Evolutionary conservation across 306 rosid species (phyloP).

Genomic region (Medicago ruthenica): DNA sequence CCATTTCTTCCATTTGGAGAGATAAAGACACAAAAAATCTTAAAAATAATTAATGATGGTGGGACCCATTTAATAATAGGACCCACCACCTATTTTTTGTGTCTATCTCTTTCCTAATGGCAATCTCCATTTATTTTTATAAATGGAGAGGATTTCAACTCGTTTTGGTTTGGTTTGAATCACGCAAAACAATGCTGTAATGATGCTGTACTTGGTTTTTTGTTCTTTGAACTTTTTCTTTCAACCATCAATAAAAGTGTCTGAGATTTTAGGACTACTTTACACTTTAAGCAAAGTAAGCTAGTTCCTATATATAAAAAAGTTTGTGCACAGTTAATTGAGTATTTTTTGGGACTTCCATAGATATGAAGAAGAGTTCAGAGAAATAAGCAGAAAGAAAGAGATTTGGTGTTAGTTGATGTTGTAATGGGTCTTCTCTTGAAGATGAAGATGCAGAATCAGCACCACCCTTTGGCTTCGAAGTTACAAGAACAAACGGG

Average conservation of each 20-base stretch:
- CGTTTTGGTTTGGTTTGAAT: slow-evolving; percentile 61
- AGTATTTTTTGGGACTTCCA: slow-evolving; percentile 37
- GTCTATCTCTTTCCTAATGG: too few species aligned
- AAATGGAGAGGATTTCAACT: too few species aligned
- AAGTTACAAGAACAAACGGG: slow-evolving; percentile 77
- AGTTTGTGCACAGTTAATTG: slow-evolving; percentile 19
- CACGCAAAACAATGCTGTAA: slow-evolving; percentile 68
- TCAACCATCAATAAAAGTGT: slow-evolving; percentile 45
- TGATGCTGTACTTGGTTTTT: slow-evolving; percentile 54
- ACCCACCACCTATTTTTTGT: too few species aligned
- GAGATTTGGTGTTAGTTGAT: slow-evolving; percentile 27
- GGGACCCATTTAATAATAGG: too few species aligned
- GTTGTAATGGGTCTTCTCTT: slow-evolving; percentile 58
- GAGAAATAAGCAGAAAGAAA: slow-evolving; percentile 40
- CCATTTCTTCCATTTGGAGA: too few species aligned
- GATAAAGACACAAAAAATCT: too few species aligned
- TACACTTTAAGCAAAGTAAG: slow-evolving; percentile 48
- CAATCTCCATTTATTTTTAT: too few species aligned
- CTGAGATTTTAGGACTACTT: slow-evolving; percentile 49
- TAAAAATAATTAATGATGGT: too few species aligned
- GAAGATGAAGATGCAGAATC: slow-evolving; percentile 70
- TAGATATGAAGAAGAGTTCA: slow-evolving; percentile 57
- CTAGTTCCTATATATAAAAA: slow-evolving; percentile 32
- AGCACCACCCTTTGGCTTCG: slow-evolving; percentile 67
- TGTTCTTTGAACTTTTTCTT: slow-evolving; percentile 47